A percentile compares a stretch with the other conserved stretches of the same genome.
These are phyloP conservation scores for Symmetrospora coprosmae DNA, from an alignment of 768 basidiomycete genomes.

Conservation along the genomic window DNA sequence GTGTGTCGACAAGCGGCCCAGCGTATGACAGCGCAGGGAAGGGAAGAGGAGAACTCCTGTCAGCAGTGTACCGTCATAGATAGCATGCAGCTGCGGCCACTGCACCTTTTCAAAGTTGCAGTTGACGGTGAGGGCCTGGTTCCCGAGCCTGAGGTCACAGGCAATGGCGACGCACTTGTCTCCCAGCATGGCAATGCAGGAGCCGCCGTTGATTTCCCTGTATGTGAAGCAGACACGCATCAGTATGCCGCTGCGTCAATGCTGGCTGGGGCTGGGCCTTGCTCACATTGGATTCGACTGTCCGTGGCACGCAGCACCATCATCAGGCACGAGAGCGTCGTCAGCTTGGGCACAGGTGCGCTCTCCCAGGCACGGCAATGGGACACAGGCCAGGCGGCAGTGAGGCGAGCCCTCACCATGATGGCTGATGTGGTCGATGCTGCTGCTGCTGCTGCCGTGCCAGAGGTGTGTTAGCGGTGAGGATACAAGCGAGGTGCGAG, in stretches of 20 bases:
- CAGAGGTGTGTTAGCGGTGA: too few relatives aligned
- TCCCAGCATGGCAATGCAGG: constrained; percentile 96
- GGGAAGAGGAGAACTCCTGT: not conserved
- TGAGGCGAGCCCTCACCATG: too few relatives aligned
- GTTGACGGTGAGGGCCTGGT: constrained; percentile 69
- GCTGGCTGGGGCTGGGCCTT: not conserved
- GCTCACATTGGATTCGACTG: constrained; percentile 22
- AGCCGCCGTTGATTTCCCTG: constrained; percentile 76
- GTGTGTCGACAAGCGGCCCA: not conserved
- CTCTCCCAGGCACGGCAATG: too few relatives aligned
- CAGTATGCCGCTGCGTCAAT: not conserved
- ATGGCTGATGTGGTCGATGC: too few relatives aligned
- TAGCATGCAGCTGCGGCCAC: constrained; percentile 21
- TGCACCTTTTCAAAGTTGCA: constrained; percentile 88
- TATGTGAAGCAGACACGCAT: not conserved
- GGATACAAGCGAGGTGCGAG: too few relatives aligned
- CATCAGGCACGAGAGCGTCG: not conserved
- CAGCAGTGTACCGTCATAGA: not conserved
- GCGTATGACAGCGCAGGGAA: not conserved
- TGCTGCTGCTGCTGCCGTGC: too few relatives aligned
- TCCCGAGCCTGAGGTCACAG: constrained; percentile 80
- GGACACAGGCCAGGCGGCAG: too few relatives aligned
- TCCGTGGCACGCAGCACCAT: too few relatives aligned
- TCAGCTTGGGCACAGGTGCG: constrained; percentile 7
- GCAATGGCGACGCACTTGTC: constrained; percentile 99